These are phyloP conservation scores for Glebionis coronaria DNA, from an alignment of 129 eudicot genomes.

Conservation along the genomic window DNA sequence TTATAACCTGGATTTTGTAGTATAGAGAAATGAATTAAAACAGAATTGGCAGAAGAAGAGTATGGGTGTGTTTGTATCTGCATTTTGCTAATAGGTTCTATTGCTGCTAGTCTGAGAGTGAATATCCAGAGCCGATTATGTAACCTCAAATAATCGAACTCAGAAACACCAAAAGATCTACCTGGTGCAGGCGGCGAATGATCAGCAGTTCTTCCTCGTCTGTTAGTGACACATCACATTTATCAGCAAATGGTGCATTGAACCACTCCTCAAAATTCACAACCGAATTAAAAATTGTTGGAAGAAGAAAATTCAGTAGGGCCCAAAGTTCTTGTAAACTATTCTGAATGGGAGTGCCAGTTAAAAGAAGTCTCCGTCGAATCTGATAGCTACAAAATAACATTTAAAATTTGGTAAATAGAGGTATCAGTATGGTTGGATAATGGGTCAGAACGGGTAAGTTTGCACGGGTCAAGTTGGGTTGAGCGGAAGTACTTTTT, in stretches of 20 bases:
- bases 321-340: conserved; percentile 96
- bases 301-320: conserved; percentile 94
- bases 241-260: conserved; percentile 64
- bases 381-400: conserved; percentile 70
- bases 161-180: not conserved
- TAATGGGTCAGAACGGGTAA: too few species aligned
- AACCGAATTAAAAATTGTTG: conserved; percentile 84
- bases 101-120: too few species aligned
- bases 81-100: too few species aligned
- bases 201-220: conserved; percentile 14
- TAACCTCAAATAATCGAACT: too few species aligned
- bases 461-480: too few species aligned
- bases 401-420: too few species aligned
- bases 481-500: too few species aligned
- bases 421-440: too few species aligned
- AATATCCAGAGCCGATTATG: too few species aligned
- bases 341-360: conserved; percentile 98
- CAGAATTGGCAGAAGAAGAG: too few species aligned
- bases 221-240: conserved; percentile 8
- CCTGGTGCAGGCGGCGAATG: conserved; percentile 20
- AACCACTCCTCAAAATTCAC: conserved; percentile 98
- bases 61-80: too few species aligned
- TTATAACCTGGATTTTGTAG: conserved; percentile 4
- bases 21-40: too few species aligned
- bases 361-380: conserved; percentile 81